A percentile compares a stretch with the other conserved stretches of the same genome.
These are phyloP conservation scores for Populus nigra DNA, from an alignment of 345 rosid genomes.

Conservation along the genomic window DNA sequence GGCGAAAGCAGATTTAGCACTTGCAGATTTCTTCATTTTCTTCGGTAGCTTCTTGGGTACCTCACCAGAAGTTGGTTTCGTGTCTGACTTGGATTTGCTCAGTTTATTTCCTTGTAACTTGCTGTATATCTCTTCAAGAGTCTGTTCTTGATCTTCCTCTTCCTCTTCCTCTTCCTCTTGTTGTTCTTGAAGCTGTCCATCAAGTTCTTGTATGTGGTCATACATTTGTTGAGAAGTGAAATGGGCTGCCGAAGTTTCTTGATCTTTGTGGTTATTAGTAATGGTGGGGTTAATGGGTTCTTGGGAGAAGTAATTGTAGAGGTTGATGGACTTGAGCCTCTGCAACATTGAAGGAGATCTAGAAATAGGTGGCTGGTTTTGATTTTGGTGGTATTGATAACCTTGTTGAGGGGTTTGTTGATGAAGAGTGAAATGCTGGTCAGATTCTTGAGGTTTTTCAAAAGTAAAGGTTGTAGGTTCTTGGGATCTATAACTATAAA, in stretches of 20 bases:
- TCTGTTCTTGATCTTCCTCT: slow-evolving; percentile 30
- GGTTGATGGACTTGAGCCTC: slow-evolving; percentile 59
- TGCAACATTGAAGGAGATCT: slow-evolving; percentile 74
- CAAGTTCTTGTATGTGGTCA: background rate
- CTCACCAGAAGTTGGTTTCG: slow-evolving; percentile 52
- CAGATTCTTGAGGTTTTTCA: slow-evolving; percentile 28
- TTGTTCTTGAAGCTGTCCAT: background rate
- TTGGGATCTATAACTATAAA: slow-evolving; percentile 40
- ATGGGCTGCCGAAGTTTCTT: slow-evolving; percentile 1
- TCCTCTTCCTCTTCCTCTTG: background rate
- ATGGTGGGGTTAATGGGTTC: slow-evolving; percentile 29
- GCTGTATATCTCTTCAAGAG: slow-evolving; percentile 54
- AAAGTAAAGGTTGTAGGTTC: slow-evolving; percentile 33
- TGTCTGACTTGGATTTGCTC: slow-evolving; percentile 55
- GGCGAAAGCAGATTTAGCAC: slow-evolving; percentile 52
- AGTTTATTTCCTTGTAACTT: slow-evolving; percentile 40
- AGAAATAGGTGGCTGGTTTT: slow-evolving; percentile 22
- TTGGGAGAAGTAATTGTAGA: slow-evolving; percentile 49
- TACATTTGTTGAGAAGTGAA: background rate
- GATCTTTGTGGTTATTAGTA: background rate
- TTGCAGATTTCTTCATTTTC: slow-evolving; percentile 88
- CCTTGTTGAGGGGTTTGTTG: slow-evolving; percentile 11
- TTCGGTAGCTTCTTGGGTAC: slow-evolving; percentile 49
- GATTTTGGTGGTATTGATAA: background rate
- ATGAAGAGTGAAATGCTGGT: slow-evolving; percentile 34